Conservation (phyloP, 1,284 basidiomycete species). For the Somion occarium region DNA sequence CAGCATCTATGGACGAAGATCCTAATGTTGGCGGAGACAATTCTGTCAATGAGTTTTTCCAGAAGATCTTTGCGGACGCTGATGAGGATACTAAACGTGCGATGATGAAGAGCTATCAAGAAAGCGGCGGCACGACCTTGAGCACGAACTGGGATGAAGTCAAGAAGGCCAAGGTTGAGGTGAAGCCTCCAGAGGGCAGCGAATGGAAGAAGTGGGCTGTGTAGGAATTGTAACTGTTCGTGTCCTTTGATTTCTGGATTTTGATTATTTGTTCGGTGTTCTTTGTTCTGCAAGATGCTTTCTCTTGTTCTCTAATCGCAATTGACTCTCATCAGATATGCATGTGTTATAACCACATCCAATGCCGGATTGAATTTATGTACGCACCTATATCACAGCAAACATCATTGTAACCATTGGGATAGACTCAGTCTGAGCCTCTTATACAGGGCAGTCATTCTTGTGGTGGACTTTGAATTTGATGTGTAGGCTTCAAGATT, state of each 20-base stretch:
- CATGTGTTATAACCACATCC: too few species aligned
- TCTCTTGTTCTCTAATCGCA: too few species aligned
- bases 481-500: too few species aligned
- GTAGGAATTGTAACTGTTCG: conserved; percentile 7
- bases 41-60: conserved; percentile 76
- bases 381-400: too few species aligned
- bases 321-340: conserved; percentile 1
- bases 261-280: background rate
- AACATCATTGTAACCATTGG: too few species aligned
- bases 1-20: conserved; percentile 61
- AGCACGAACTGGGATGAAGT: conserved; percentile 95
- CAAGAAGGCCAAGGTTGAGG: conserved; percentile 57
- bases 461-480: too few species aligned
- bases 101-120: conserved; percentile 94
- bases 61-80: conserved; percentile 80
- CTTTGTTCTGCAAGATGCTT: too few species aligned
- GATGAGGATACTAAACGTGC: conserved; percentile 87
- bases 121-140: conserved; percentile 88
- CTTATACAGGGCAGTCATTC: too few species aligned
- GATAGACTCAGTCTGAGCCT: too few species aligned
- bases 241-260: background rate
- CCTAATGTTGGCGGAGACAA: conserved; percentile 81
- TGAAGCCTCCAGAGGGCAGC: conserved; percentile 78
- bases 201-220: conserved; percentile 73
- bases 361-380: too few species aligned